Evolutionary conservation across 1,284 basidiomycete species (phyloP).

Genomic region (Rhodotorula sp.): DNA sequence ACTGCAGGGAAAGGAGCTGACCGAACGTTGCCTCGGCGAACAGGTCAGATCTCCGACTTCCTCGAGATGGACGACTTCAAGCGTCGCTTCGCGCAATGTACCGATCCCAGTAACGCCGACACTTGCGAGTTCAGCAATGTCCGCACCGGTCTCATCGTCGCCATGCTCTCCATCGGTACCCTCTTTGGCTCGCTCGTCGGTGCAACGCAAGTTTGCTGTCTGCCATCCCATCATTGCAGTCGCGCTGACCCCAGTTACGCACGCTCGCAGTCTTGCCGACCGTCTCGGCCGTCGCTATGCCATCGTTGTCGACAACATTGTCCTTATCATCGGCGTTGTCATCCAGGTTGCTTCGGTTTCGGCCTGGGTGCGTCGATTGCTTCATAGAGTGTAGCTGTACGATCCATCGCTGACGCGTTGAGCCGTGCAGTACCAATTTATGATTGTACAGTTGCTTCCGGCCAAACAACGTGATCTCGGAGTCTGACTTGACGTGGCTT

Average conservation of each 20-base stretch:
- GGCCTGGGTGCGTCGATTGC: constrained; percentile 54
- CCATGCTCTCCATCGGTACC: constrained; percentile 58
- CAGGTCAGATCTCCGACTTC: constrained; percentile 76
- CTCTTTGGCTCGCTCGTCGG: constrained; percentile 46
- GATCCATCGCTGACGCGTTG: neutral
- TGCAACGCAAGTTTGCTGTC: constrained; percentile 15
- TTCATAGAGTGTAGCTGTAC: neutral
- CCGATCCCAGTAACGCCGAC: constrained; percentile 32
- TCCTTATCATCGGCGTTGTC: constrained; percentile 71
- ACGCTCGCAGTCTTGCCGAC: constrained; percentile 58
- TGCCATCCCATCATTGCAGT: constrained; percentile 41
- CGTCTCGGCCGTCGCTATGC: constrained; percentile 67
- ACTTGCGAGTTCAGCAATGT: constrained; percentile 45
- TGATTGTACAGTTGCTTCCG: constrained; percentile 53
- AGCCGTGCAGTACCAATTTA: constrained; percentile 52
- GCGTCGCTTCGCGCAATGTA: constrained; percentile 62
- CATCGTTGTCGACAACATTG: constrained; percentile 66
- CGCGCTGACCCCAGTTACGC: neutral
- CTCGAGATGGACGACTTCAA: constrained; percentile 65
- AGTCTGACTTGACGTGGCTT: constrained; percentile 22
- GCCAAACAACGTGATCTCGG: constrained; percentile 43
- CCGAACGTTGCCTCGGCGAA: constrained; percentile 50
- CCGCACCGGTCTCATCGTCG: constrained; percentile 63
- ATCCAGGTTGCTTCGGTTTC: constrained; percentile 54
- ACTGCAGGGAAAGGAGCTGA: neutral